A percentile compares a stretch with the other conserved stretches of the same genome.
These are phyloP conservation scores for Aphanomyces cochlioides DNA, from an alignment of 352 stramenopile species.

Conservation along the genomic window DNA sequence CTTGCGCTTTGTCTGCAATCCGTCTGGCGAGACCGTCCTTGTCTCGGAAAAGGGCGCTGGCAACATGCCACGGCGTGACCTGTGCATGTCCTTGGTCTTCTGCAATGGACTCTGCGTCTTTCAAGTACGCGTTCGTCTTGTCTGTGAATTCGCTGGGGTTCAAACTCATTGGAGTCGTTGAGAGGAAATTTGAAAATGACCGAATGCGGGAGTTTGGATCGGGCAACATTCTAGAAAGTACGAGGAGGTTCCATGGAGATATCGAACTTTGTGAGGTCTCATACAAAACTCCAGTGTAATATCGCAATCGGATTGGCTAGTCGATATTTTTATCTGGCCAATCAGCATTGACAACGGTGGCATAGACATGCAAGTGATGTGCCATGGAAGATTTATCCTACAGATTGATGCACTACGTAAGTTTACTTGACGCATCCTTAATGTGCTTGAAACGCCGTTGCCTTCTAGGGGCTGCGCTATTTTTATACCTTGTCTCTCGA, in stretches of 20 bases:
- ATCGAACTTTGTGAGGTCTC: background rate
- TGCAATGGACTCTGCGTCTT: slow-evolving; percentile 44
- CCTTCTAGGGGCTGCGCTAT: too few relatives aligned
- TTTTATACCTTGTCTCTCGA: too few relatives aligned
- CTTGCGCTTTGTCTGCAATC: slow-evolving; percentile 50
- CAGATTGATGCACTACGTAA: too few relatives aligned
- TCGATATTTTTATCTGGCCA: too few relatives aligned
- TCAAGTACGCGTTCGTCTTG: slow-evolving; percentile 67
- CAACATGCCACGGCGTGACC: slow-evolving; percentile 69
- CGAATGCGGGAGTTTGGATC: background rate
- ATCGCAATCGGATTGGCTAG: background rate
- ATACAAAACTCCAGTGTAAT: background rate
- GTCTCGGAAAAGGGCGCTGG: slow-evolving; percentile 64
- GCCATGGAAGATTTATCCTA: too few relatives aligned
- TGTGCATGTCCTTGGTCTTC: slow-evolving; percentile 71
- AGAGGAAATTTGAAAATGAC: slow-evolving; percentile 18
- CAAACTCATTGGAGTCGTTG: slow-evolving; percentile 31
- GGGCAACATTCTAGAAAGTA: slow-evolving; percentile 22
- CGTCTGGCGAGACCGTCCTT: slow-evolving; percentile 49
- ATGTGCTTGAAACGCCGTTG: too few relatives aligned
- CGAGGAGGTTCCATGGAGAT: slow-evolving; percentile 13
- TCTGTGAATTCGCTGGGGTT: slow-evolving; percentile 77
- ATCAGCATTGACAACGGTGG: too few relatives aligned
- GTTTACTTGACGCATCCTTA: too few relatives aligned
- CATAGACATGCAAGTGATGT: too few relatives aligned